Evolutionary conservation across 169 alveolate species (phyloP).

Genomic region (Cryptosporidium viatorum): DNA sequence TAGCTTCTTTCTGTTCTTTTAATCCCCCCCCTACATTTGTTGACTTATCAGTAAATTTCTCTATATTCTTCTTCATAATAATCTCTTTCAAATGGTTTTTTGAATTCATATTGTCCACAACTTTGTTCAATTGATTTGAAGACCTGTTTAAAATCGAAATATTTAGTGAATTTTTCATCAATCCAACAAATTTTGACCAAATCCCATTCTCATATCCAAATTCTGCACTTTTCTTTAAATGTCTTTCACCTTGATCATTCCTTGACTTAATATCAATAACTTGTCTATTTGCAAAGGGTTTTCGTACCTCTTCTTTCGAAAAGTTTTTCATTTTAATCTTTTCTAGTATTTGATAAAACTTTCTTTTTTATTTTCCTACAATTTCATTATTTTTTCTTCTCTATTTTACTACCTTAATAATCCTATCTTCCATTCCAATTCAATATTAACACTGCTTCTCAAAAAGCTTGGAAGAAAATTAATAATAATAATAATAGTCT

Average conservation of each 20-base stretch:
- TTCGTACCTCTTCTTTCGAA: conserved; percentile 38
- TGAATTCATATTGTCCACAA: not conserved
- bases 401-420: not conserved
- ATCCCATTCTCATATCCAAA: conserved; percentile 44
- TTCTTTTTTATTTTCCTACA: not conserved
- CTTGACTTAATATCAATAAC: conserved; percentile 53
- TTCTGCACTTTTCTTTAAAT: conserved; percentile 3
- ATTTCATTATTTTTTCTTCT: not conserved
- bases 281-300: conserved; percentile 52
- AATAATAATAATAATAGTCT: no score
- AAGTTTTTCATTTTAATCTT: conserved; percentile 19
- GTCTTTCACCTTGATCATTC: not conserved
- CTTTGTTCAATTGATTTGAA: conserved; percentile 2
- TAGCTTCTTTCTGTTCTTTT: conserved; percentile 12
- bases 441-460: not conserved
- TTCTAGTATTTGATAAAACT: not conserved
- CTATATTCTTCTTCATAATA: conserved; percentile 8
- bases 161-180: conserved; percentile 53
- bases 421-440: not conserved
- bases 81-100: conserved; percentile 46
- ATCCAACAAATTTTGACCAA: conserved; percentile 60
- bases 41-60: not conserved
- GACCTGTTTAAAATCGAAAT: conserved; percentile 18
- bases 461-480: no score
- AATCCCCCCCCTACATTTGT: not conserved